Base-by-base conservation (phyloP, 352 stramenopile species). In the Phytophthora brassicae region DNA sequence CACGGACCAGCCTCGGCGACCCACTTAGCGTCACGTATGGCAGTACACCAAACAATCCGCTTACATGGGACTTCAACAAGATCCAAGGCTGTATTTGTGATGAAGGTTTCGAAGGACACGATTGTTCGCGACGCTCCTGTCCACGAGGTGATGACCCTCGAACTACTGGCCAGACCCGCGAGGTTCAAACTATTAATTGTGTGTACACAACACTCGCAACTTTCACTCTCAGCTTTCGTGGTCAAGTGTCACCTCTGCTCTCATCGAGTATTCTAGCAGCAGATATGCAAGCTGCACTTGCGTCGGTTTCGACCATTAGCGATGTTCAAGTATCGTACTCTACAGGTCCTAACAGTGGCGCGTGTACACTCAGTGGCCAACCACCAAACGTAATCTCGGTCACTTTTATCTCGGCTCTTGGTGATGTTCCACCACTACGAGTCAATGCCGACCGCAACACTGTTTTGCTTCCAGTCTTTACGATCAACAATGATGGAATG, bases 1-100 rank as follows among this genome's bases (percentile, higher is more conserved):
- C 81, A 2, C 67, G 59, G 5, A 65, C 44, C 20, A 53, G 29
- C 55, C 80, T 90, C 33, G 82, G 79, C 20, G 79, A 90, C 9
- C 81, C 78, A 1, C 41, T 84, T 4, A 56, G 60, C 26, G 60
- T 84, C 54, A 81, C 74, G n/a, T 94, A 91, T 61, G 81, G 84
- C 28, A 58, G 52, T 9, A 84, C 71, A n/a, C 82, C 82, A 19
- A 92, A 92, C 66, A 75, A 80, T 42, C 79, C 82, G 0, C 65
- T 60, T 39, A 89, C 79, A 6, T 97, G 91, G 91, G 91, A 97
- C 60, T 81, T 80, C 17, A 79, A 92, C 70, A 92, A 92, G 56
- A 90, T 97, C 39, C 70, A 90, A n/a, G 89, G 85, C 23, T 97
- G 91, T 69, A 24, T 87, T 23, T 97, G 91, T 68, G 89, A 97